Evolutionary conservation across 2,329 filamentous ascomycete genomes (phyloP), one percentile per base, ranked within the genome.

Genomic region (Aspergillus sp.): DNA sequence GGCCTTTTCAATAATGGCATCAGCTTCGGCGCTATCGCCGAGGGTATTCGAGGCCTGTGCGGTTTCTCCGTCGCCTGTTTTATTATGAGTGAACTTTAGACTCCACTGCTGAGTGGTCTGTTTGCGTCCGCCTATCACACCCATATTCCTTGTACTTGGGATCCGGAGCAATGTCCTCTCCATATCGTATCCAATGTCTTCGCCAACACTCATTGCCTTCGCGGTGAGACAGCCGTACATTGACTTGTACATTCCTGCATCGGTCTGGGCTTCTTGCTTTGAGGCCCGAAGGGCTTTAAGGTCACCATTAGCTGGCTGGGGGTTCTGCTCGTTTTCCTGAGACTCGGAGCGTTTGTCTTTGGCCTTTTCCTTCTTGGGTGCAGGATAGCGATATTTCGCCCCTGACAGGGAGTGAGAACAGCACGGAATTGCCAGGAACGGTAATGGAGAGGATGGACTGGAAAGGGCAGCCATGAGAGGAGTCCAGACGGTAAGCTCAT

Each of bases 401-500:
- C 93, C 93, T 1, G 83, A 81, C 2, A 98, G 80, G 46, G 86
- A 79, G 69, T 97, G 90, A 51, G 88, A 95, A 70, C 93, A 98
- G 71, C 93, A 98, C 1, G 93, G 93, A 36, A 98, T 95, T 54
- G 88, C 86, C 49, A 98, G 81, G 65, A 96, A 98, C 0, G 90
- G 86, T 8, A 85, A 86, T 2, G 79, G 70, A 0, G 85, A 90
- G 11, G 45, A 43, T 0, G 64, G 65, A 42, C 52, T 58, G 2
- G 70, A 60, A 2, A 89, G 71, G 6, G 81, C 79, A 1, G 88
- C 90, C 33, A 98, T 79, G 12, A 97, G 77, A 0, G 93, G 93
- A 0, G 93, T 97, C 93, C 93, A 98, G 0, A 88, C 82, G 0
- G 93, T 98, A 10, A 98, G 77, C 68, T 98, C 90, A 62, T 98